Evolutionary conservation across 176 grass and related monocot species (phyloP), one percentile per base, ranked within the genome.

Genomic region (Triticum dicoccoides): DNA sequence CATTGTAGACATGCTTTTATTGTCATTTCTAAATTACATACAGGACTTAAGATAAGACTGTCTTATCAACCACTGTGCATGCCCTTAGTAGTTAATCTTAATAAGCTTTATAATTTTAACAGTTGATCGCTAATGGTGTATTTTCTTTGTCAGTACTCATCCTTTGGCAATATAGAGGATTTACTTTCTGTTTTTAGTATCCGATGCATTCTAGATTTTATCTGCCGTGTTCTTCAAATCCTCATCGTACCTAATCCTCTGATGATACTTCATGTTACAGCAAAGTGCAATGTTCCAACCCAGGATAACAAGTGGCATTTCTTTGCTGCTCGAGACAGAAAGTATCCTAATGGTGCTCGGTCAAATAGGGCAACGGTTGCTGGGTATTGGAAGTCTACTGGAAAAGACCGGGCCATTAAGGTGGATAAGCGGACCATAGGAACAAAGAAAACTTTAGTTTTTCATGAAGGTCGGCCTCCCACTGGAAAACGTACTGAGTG

Each of bases 381-480:
- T 74, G 96, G 96, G 41, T 98, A 96, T 70, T 98, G 96, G 96
- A 98, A 98, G 83, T 98, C 96, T 41, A 98, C 96, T 52, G 96
- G 96, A 44, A 98, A 94, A 81, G 96, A 98, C 67, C 89, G 96
- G 34, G 25, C 84, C 63, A 92, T 98, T 71, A 92, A 82, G 61
- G n/a, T 71, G 21, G 74, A 76, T 30, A 95, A 92, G 21, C 58
- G 69, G 42, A 82, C 86, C 56, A 87, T 98, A 75, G 96, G 96
- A 78, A 95, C 88, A 47, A 98, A 98, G 84, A 98, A 98, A 82
- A 98, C 96, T 51, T 81, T 98, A 84, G 96, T 98, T 91, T 98
- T 98, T 66, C 96, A 98, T 91, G 79, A 86, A 88, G 96, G 96
- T 8, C 91, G 96, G 1, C 96, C 96, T 71, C 96, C 93, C 7